phyloP scores from a whole-genome alignment of 495 filamentous ascomycete species.

The Xylaria sp. region DNA sequence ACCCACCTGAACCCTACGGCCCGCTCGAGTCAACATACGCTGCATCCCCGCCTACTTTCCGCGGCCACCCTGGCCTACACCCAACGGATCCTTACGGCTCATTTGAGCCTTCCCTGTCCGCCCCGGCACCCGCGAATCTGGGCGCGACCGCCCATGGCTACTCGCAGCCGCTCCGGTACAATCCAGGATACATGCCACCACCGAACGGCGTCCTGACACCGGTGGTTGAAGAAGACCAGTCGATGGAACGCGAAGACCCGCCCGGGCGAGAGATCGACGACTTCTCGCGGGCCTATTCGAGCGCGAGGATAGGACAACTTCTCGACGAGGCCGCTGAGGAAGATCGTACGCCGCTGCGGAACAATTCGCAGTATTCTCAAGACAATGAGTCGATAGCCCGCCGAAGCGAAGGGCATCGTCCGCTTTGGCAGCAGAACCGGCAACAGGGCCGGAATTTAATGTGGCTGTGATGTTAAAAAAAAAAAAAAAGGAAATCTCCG shows the following conservation, averaged over 20 bases:
- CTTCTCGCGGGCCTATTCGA: constrained; percentile 49
- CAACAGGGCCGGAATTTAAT: constrained; percentile 54
- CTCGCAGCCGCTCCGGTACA: constrained; percentile 39
- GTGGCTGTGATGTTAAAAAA: constrained; percentile 55
- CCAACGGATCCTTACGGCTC: constrained; percentile 16
- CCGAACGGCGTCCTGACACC: constrained; percentile 38
- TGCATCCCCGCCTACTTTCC: constrained; percentile 14
- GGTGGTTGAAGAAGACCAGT: constrained; percentile 35
- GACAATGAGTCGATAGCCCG: constrained; percentile 17
- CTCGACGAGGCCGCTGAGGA: constrained; percentile 30
- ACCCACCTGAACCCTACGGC: constrained; percentile 22
- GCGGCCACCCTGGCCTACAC: constrained; percentile 18
- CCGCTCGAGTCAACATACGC: constrained; percentile 25
- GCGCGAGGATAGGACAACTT: constrained; percentile 51
- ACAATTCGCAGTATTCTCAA: constrained; percentile 31
- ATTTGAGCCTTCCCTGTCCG: constrained; percentile 18
- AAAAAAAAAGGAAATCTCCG: background rate
- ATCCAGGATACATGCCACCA: constrained; percentile 29
- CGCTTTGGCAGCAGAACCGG: constrained; percentile 58
- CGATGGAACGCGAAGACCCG: constrained; percentile 13
- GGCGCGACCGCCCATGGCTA: constrained; percentile 27
- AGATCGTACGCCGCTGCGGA: constrained; percentile 30
- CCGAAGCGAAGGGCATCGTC: constrained; percentile 25
- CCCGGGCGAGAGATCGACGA: constrained; percentile 49
- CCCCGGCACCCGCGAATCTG: constrained; percentile 21